phyloP scores from a whole-genome alignment of 306 rosid genomes.

The Amphicarpaea edgeworthii region DNA sequence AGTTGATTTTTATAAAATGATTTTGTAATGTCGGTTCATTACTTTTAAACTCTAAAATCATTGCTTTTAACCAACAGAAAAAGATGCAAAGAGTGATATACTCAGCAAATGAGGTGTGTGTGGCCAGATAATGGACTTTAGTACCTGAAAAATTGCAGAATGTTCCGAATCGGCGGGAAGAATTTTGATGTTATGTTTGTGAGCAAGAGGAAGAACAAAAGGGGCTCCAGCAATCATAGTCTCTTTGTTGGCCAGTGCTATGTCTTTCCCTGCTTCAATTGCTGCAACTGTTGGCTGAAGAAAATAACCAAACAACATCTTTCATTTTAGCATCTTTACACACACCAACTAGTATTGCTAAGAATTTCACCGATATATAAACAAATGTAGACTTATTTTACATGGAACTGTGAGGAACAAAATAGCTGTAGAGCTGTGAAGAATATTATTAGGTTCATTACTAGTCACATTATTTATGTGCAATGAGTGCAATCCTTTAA shows the following conservation, averaged over 20 bases:
- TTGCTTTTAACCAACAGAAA: background rate
- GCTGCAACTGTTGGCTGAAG: constrained; percentile 96
- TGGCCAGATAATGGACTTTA: background rate
- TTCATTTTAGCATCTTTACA: background rate
- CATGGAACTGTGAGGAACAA: background rate
- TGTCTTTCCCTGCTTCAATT: constrained; percentile 95
- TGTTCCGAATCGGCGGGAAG: constrained; percentile 99
- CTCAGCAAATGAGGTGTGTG: background rate
- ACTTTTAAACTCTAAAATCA: too few species aligned
- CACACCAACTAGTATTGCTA: constrained; percentile 6
- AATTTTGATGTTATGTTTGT: constrained; percentile 84
- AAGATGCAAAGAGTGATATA: too few species aligned
- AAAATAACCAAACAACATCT: constrained; percentile 7
- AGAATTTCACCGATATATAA: constrained; percentile 2
- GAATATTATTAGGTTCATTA: constrained; percentile 7
- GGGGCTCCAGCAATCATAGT: constrained; percentile 97
- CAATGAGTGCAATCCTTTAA: background rate
- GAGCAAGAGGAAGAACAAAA: constrained; percentile 95
- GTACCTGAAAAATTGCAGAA: constrained; percentile 97
- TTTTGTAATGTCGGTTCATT: too few species aligned
- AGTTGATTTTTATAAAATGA: too few species aligned
- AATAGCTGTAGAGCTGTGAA: background rate
- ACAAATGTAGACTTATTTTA: constrained; percentile 4
- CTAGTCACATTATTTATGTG: background rate
- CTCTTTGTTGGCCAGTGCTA: constrained; percentile 97